phyloP scores from a whole-genome alignment of 2,329 filamentous ascomycete genomes.

The Colletotrichum tanaceti region DNA sequence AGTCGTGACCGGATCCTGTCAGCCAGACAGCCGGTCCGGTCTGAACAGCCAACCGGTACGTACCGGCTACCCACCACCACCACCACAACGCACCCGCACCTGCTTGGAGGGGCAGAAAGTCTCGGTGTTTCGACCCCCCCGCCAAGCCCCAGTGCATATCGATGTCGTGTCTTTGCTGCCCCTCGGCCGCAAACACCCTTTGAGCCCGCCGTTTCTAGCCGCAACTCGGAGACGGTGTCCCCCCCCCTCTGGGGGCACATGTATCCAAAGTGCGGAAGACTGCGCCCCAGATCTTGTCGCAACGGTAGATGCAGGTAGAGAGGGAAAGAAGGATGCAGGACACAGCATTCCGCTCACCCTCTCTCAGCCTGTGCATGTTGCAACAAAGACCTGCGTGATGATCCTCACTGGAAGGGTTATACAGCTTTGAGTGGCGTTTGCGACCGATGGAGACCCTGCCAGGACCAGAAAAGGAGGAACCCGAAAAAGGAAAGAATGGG shows the following conservation, averaged over 20 bases:
- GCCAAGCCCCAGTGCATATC: conserved; percentile 37
- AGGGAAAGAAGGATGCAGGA: conserved; percentile 5
- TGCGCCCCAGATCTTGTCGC: conserved; percentile 28
- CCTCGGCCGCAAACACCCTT: conserved; percentile 11
- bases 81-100: conserved; percentile 9
- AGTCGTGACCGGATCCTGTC: conserved; percentile 28
- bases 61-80: conserved; percentile 14
- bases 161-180: conserved; percentile 24
- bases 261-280: conserved; percentile 5
- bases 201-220: conserved; percentile 23
- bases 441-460: conserved; percentile 1
- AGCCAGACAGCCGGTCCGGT: conserved; percentile 12
- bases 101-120: conserved; percentile 30
- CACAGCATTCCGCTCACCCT: conserved; percentile 8
- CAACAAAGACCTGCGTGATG: background rate
- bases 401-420: background rate
- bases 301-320: conserved; percentile 6
- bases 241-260: conserved; percentile 16
- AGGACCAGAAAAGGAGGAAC: conserved; percentile 6
- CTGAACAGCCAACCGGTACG: conserved; percentile 30
- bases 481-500: conserved; percentile 33
- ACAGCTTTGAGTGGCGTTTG: conserved; percentile 4
- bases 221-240: conserved; percentile 14
- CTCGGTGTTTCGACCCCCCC: conserved; percentile 34
- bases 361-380: background rate